phyloP scores from a whole-genome alignment of 306 rosid genomes.

The Neltuma alba region DNA sequence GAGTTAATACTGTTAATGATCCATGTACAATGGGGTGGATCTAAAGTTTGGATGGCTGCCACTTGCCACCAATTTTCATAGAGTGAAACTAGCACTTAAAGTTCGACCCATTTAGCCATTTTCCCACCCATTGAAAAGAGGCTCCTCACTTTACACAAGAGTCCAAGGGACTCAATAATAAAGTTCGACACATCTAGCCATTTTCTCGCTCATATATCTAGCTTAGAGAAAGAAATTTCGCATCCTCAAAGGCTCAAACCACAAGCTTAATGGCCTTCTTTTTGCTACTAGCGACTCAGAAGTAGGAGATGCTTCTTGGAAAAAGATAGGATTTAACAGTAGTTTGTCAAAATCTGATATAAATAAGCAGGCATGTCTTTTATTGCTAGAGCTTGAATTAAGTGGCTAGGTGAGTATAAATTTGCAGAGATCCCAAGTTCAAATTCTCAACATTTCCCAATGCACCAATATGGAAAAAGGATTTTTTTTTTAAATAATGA shows the following conservation, averaged over 20 bases:
- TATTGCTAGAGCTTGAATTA: background rate
- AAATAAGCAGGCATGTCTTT: background rate
- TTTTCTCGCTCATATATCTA: background rate
- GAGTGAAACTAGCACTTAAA: background rate
- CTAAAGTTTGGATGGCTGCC: background rate
- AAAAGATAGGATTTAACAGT: background rate
- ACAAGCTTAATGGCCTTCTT: background rate
- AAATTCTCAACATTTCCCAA: background rate
- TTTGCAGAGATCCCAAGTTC: background rate
- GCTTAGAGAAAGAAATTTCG: background rate
- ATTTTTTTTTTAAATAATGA: too few species aligned
- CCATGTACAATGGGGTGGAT: background rate
- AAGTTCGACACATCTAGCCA: constrained; percentile 1
- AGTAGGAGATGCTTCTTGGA: background rate
- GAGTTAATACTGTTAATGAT: background rate
- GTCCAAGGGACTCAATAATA: background rate
- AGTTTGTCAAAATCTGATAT: background rate
- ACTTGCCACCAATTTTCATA: background rate
- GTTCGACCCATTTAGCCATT: background rate
- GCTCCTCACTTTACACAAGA: background rate
- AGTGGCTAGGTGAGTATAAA: background rate
- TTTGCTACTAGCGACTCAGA: background rate
- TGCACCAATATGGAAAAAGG: background rate
- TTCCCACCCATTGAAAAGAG: background rate
- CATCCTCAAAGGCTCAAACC: background rate